phyloP scores from a whole-genome alignment of 257 asterid species.

The Euphrasia confusa region DNA sequence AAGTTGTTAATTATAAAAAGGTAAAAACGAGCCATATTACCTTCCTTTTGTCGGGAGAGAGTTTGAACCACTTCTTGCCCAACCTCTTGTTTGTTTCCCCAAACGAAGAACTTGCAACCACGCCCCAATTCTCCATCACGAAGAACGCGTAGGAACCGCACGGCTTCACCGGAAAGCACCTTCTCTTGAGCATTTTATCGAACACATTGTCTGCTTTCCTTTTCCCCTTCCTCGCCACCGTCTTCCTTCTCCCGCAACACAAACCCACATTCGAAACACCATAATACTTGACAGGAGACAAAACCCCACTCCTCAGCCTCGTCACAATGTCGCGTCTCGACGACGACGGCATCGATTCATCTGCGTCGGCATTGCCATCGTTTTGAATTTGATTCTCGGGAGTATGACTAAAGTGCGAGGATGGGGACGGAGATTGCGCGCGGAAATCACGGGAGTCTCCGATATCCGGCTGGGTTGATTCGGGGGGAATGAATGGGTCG shows the following conservation, averaged over 20 bases:
- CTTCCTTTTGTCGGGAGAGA: slow-evolving; percentile 29
- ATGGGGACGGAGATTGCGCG: slow-evolving; percentile 7
- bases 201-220: slow-evolving; percentile 18
- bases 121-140: slow-evolving; percentile 29
- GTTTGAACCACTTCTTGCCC: slow-evolving; percentile 30
- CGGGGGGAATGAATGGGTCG: not conserved
- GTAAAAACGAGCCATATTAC: slow-evolving; percentile 9
- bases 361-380: not conserved
- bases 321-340: slow-evolving; percentile 24
- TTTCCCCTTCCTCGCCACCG: not conserved
- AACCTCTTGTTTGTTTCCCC: slow-evolving; percentile 33
- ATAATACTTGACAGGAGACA: slow-evolving; percentile 30
- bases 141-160: slow-evolving; percentile 34
- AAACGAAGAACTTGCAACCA: slow-evolving; percentile 29
- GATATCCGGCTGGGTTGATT: slow-evolving; percentile 12
- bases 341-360: not conserved
- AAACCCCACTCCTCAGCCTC: slow-evolving; percentile 38
- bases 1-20: too few species aligned
- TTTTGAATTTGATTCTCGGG: slow-evolving; percentile 4
- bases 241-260: slow-evolving; percentile 15
- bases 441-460: slow-evolving; percentile 14
- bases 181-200: slow-evolving; percentile 29
- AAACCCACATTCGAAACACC: slow-evolving; percentile 9
- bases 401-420: slow-evolving; percentile 32
- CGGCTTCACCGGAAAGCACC: slow-evolving; percentile 29